These are phyloP conservation scores for Parietaria judaica DNA, from an alignment of 306 rosid genomes.

Conservation along the genomic window DNA sequence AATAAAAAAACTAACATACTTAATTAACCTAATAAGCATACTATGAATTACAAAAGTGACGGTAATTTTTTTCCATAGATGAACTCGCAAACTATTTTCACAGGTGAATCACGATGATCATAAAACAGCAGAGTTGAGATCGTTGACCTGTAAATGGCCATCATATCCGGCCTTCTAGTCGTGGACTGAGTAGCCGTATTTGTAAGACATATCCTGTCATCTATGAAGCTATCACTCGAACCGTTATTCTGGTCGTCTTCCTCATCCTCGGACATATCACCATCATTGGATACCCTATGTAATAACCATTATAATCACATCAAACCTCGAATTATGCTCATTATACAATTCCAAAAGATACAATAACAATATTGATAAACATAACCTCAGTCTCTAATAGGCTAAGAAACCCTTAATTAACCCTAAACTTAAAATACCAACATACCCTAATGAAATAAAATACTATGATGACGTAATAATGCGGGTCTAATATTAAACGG, in stretches of 20 bases:
- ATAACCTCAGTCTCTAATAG: no score
- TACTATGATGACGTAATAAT: no score
- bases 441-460: no score
- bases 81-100: no score
- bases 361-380: no score
- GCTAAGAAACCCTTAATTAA: no score
- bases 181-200: conserved; percentile 46
- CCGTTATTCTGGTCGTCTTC: conserved; percentile 45
- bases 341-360: no score
- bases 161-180: conserved; percentile 62
- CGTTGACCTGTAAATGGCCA: conserved; percentile 77
- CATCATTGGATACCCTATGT: conserved; percentile 64
- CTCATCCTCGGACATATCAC: conserved; percentile 57
- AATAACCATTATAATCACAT: background rate
- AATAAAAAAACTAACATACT: background rate
- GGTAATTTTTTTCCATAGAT: no score
- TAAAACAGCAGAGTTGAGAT: background rate
- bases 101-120: no score
- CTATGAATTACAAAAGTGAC: no score
- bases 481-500: no score
- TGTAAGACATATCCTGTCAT: conserved; percentile 62
- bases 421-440: background rate
- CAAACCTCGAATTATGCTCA: conserved; percentile 16
- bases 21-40: background rate
- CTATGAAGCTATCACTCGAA: conserved; percentile 81